Evolutionary conservation across 2,329 filamentous ascomycete genomes (phyloP).

Genomic region (Trichoderma asperellum): DNA sequence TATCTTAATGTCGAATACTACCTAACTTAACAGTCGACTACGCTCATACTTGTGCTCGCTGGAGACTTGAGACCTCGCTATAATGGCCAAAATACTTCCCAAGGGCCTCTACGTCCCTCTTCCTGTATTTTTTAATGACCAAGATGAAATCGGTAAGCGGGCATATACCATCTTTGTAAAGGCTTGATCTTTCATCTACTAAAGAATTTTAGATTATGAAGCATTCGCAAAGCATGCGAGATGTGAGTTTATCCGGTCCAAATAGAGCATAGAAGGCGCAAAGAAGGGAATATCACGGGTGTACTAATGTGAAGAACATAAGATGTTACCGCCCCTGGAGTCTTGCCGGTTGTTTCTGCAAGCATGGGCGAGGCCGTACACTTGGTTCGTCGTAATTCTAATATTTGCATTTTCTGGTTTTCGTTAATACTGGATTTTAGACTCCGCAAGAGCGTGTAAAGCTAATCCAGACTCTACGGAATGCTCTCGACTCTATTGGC

Average conservation of each 20-base stretch:
- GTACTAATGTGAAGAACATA: background rate
- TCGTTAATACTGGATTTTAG: background rate
- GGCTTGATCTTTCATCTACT: background rate
- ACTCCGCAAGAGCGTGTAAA: constrained; percentile 4
- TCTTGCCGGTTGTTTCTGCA: constrained; percentile 11
- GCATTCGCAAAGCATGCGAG: constrained; percentile 10
- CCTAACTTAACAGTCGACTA: background rate
- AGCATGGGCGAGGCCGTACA: constrained; percentile 20
- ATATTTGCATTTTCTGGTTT: no score
- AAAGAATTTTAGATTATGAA: background rate
- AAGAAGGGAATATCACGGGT: background rate
- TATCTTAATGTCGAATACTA: background rate
- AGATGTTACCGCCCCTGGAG: background rate
- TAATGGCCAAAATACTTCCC: background rate
- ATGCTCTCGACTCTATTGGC: background rate
- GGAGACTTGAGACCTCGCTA: background rate
- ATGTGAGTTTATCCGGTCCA: background rate
- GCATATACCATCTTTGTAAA: background rate
- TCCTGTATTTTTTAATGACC: background rate
- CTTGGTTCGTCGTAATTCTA: background rate
- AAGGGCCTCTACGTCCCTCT: constrained; percentile 3
- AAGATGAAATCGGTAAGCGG: background rate
- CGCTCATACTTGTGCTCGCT: background rate
- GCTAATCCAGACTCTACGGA: background rate
- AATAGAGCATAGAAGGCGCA: background rate